Evolutionary conservation across 768 basidiomycete species (phyloP), one percentile per base, ranked within the genome.

Genomic region (Leccinum uliginosum): DNA sequence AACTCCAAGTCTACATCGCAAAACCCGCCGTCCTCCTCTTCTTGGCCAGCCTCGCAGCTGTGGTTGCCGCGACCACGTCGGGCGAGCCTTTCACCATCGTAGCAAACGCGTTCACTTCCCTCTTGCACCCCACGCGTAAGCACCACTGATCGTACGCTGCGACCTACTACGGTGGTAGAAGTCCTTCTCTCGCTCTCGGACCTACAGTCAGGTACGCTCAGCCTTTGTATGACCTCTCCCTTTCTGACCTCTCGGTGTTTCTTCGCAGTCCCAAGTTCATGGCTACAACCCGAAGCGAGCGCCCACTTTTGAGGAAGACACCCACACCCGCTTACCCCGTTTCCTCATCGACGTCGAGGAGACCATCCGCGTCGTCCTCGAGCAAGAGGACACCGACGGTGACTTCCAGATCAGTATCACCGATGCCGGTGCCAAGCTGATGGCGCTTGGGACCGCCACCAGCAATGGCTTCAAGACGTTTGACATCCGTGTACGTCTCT

Each of bases 381-480:
- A 97, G 73, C 96, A 98, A 71, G 96, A 99, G 70, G 96, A 99
- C 69, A 98, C 96, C 14, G 93, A 98, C 60, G 90, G 89, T 30
- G 93, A 98, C 71, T 93, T 96, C 69, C 93, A 96, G 73, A 98
- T 98, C 69, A 93, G 90, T 62, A 83, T 98, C 68, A 94, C 90
- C 21, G 96, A 99, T 69, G 92, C 93, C 58, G 95, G 97, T 3
- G 95, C 95, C 12, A 99, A 98, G 77, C 82, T 96, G 70, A 87
- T 98, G 81, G 85, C 95, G 0, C 80, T 99, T 53, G 96, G 96
- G 17, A 99, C 96, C 1, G 96, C 93, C 9, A 93, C 93, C 5
- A 93, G 91, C 73, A 99, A 99, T 73, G 96, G 95, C 17, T 95
- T 92, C 85, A 98, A 98, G 77, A 88, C 87, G 3, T 97, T 97